phyloP scores from a whole-genome alignment of 176 grass and related monocot species.

The Alloteropsis semialata region DNA sequence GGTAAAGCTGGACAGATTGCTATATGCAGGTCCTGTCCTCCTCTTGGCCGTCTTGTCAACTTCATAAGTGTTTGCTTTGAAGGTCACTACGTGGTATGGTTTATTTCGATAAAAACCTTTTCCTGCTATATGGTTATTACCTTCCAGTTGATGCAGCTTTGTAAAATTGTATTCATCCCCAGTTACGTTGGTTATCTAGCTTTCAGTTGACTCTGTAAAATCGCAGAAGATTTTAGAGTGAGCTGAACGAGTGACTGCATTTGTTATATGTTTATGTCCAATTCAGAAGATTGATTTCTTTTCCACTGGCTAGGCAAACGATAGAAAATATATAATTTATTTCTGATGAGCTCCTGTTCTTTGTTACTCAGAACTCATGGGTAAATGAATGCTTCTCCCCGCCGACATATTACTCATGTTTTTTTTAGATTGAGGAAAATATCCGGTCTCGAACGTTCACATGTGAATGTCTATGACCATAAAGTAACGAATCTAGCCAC shows the following conservation, averaged over 20 bases:
- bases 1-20: no score
- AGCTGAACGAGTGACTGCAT: not conserved
- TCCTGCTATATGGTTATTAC: not conserved
- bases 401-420: no score
- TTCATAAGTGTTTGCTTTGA: no score
- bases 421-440: no score
- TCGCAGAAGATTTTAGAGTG: not conserved
- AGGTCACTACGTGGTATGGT: not conserved
- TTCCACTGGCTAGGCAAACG: not conserved
- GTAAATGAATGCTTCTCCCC: no score
- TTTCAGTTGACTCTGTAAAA: not conserved
- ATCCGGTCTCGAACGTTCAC: no score
- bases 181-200: not conserved
- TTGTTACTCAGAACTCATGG: no score
- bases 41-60: no score
- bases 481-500: no score
- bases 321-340: not conserved
- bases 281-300: not conserved
- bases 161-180: not conserved
- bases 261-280: not conserved
- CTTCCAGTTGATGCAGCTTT: not conserved
- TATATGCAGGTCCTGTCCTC: not conserved
- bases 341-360: not conserved
- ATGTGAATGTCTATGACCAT: no score
- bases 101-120: not conserved